Evolutionary conservation across 352 stramenopile genomes (phyloP), one percentile per base, ranked within the genome.

Genomic region (Globisporangium emineosum): DNA sequence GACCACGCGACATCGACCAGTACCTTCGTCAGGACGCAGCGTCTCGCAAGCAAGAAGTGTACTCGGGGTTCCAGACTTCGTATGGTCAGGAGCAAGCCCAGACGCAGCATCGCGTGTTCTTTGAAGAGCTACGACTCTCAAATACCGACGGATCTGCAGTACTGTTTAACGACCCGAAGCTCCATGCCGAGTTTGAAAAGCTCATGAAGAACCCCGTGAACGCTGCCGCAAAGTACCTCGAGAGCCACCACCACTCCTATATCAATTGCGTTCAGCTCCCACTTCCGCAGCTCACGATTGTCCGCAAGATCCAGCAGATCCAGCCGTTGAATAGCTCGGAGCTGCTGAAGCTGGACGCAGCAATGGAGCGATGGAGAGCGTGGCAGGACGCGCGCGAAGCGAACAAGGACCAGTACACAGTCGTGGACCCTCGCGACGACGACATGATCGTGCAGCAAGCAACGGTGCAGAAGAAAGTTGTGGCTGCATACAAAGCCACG

Each of bases 341-440:
- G 40, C 37, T 88, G 2, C 29, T 60, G 3, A 68, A 76, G 45
- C 77, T 91, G 72, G 52, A 85, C 4, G 42, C 15, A 7, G 68
- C 76, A 12, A 65, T 89, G 13, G 40, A 60, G 1, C 64, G 64
- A 12, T 91, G 83, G 83, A 65, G 63, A 5, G 60, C 74, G 42
- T 92, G 81, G 83, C 70, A 86, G 62, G 33, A 57, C 5, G 67
- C 74, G 15, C 77, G 84, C 2, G 82, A 90, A 50, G 67, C 63
- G 25, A 87, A 80, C 55, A 91, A 86, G 63, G 72, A 90, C 42
- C 80, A 81, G 32, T 92, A 86, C 64, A 84, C 76, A 29, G 80
- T 92, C 21, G 65, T 70, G 9, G 85, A 92, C 51, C 81, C 79
- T 42, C 79, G 83, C 19, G 68, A 79, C 19, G 57, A 70, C 1